Percentiles rank a stretch among this genome's conserved stretches.
Conservation (phyloP, 208 protist species). For the Angomonas desouzai region DNA sequence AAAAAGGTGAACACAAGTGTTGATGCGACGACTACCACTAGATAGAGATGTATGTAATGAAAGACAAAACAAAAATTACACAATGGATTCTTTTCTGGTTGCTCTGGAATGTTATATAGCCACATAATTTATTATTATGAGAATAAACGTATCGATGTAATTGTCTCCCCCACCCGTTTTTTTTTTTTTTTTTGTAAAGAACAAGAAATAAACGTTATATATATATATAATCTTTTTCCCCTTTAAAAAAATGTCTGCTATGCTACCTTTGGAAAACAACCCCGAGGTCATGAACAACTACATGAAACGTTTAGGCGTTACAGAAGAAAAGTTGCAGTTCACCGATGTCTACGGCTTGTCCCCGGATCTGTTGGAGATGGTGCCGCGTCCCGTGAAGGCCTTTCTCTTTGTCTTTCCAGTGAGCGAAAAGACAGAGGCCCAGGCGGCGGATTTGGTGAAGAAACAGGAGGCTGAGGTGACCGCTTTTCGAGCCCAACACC, state of each 20-base stretch:
- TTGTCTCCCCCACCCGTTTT: constrained; percentile 13
- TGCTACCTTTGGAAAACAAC: constrained; percentile 93
- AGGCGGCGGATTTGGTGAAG: constrained; percentile 10
- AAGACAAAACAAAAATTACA: constrained; percentile 9
- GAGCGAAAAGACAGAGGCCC: constrained; percentile 33
- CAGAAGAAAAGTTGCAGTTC: constrained; percentile 55
- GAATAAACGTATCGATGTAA: background rate
- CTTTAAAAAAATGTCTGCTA: constrained; percentile 23
- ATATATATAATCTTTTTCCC: background rate
- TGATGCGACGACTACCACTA: background rate
- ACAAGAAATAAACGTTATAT: background rate
- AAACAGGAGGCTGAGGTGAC: constrained; percentile 34
- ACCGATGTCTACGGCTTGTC: constrained; percentile 92
- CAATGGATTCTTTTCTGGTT: background rate
- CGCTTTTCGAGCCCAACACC: constrained; percentile 32
- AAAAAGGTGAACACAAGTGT: no score
- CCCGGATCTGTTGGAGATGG: constrained; percentile 85
- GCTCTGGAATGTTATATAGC: no score
- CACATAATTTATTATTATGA: background rate
- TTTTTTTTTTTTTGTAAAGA: background rate
- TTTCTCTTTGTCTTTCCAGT: constrained; percentile 93
- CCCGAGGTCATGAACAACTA: constrained; percentile 91
- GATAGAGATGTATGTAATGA: constrained; percentile 4
- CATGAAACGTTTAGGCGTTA: constrained; percentile 49
- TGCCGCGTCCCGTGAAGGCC: constrained; percentile 85